Evolutionary conservation across 1,284 basidiomycete genomes (phyloP), one percentile per base, ranked within the genome.

Genomic region (Trametes polyzona): DNA sequence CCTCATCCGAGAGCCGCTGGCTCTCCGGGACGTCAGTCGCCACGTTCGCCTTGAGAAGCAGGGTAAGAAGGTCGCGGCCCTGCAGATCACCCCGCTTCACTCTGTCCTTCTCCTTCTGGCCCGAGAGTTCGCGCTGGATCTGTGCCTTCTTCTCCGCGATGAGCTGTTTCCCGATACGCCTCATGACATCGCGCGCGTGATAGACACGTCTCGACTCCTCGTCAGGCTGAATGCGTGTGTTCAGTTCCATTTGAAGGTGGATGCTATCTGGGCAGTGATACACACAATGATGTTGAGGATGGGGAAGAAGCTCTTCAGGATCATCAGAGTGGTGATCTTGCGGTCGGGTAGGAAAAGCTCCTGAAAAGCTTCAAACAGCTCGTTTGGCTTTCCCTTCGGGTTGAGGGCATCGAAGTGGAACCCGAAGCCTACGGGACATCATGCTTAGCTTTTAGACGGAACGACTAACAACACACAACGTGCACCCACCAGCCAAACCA

Each of bases 71-170:
- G 54, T 76, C 74, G 5, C 66, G 62, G 1, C 61, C 64, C 4
- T 58, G 52, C 1, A 69, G 29, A 16, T 64, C 59, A 80, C 75
- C 77, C 84, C 92, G 92, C 6, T 85, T 83, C 26, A 89, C 65
- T 0, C 94, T 85, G 62, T 93, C 92, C 62, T 27, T 55, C 61
- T 65, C 66, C 17, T 63, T 58, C 8, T 51, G 51, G 1, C 39
- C 35, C 17, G 47, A 36, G n/a, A n/a, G n/a, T 11, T 62, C 61
- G 94, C 90, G 21, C 78, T 23, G 8, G 32, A 59, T 54, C 19
- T 41, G 73, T 16, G 64, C 60, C 62, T 78, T 81, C 66, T 77
- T 78, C 48, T 77, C 70, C 24, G 70, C 65, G 19, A 82, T 66
- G 26, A 81, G 68, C 35, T 73, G 62, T 29, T 50, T 61, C 1